Evolutionary conservation across 495 filamentous ascomycete species (phyloP), one percentile per base, ranked within the genome.

Genomic region (Chaetomidium leptoderma): DNA sequence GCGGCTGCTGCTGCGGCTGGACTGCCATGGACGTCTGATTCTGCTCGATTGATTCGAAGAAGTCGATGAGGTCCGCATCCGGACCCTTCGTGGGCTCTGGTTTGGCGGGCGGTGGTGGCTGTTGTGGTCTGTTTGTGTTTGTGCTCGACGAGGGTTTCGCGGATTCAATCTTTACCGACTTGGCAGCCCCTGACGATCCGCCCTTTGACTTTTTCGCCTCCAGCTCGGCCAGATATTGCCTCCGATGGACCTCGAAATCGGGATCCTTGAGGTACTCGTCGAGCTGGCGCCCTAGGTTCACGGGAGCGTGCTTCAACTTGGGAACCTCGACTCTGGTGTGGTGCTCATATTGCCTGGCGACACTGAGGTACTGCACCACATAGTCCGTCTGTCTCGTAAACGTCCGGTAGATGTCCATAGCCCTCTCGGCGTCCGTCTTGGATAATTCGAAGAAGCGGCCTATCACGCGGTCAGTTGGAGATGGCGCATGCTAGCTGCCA

Each of bases 381-480:
- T 85, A 83, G 55, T 96, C 91, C 13, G 93, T 99, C 67, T 96
- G 95, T 65, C 82, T 88, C 26, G 89, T 87, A 70, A 99, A 99
- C 2, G 82, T 88, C 66, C 91, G 91, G 71, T 99, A 99, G 19
- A 99, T 96, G 48, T 84, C 80, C 66, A 99, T 80, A 36, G 93
- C 95, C 42, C 92, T 83, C 70, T 95, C 88, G 48, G 95, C 95
- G 72, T 99, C 95, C 35, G 86, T 82, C 54, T 86, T 87, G 51
- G 95, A 96, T 90, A 99, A 92, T 73, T 99, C 93, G 63, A 99
- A 97, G 69, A 95, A 99, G 68, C 95, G 92, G 61, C 95, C 92
- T 96, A 54, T 24, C 23, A 43, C 8, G 19, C 24, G 10, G 43
- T 71, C 32, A 71, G 66, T 52, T 48, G 64, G 13, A 9, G 11